These are phyloP conservation scores for Dothistroma septosporum DNA, from an alignment of 2,329 filamentous ascomycete species.

Conservation along the genomic window DNA sequence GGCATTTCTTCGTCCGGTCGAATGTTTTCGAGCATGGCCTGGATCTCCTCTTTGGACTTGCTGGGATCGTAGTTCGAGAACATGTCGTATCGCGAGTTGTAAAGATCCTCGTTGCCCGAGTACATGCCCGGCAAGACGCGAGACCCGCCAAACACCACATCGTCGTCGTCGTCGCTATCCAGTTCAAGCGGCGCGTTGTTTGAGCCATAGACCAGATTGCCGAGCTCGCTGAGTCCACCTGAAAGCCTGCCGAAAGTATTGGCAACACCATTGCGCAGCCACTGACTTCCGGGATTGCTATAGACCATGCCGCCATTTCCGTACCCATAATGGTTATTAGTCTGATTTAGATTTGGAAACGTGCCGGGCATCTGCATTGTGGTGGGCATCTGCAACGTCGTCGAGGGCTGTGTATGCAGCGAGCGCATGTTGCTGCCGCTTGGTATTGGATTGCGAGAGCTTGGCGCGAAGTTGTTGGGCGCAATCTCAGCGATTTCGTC, in stretches of 20 bases:
- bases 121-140: slow-evolving; percentile 23
- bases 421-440: slow-evolving; percentile 1
- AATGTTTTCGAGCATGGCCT: slow-evolving; percentile 67
- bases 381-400: slow-evolving; percentile 9
- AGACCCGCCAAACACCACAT: slow-evolving; percentile 23
- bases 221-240: slow-evolving; percentile 13
- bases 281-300: neutral
- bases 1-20: slow-evolving; percentile 59
- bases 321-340: neutral
- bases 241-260: neutral
- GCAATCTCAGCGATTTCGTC: slow-evolving; percentile 29
- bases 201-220: slow-evolving; percentile 19
- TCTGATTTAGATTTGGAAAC: slow-evolving; percentile 14
- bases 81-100: slow-evolving; percentile 24
- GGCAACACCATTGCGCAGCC: neutral
- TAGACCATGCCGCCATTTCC: neutral
- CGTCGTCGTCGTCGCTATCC: slow-evolving; percentile 26
- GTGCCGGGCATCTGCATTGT: slow-evolving; percentile 24
- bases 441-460: slow-evolving; percentile 8
- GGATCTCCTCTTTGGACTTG: slow-evolving; percentile 62
- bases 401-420: slow-evolving; percentile 4
- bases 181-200: slow-evolving; percentile 13
- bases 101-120: slow-evolving; percentile 27
- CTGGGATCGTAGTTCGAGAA: slow-evolving; percentile 41
- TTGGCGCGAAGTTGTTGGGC: slow-evolving; percentile 25